phyloP scores from a whole-genome alignment of 352 stramenopile species.

The Pythium sp. region DNA sequence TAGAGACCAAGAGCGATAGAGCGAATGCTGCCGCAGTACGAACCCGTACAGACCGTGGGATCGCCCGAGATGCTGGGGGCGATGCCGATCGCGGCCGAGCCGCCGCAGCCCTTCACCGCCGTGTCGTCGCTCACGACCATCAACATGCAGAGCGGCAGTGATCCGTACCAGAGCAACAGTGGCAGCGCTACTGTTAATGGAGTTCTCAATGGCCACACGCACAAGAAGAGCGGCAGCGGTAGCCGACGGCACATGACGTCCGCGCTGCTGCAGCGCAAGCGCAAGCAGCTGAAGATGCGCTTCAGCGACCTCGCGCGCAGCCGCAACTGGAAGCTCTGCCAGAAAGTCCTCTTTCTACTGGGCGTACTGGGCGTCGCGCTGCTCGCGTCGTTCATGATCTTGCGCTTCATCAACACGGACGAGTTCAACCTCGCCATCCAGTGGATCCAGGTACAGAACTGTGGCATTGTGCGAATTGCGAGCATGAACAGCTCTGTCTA shows the following conservation, averaged over 20 bases:
- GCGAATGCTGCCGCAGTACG: slow-evolving; percentile 17
- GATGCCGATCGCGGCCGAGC: neutral
- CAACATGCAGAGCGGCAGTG: neutral
- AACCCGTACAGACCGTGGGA: slow-evolving; percentile 7
- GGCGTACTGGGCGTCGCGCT: slow-evolving; percentile 11
- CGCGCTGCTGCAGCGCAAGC: slow-evolving; percentile 7
- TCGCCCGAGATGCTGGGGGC: slow-evolving; percentile 6
- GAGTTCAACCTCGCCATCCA: slow-evolving; percentile 22
- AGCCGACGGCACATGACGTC: neutral
- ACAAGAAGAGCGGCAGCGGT: neutral
- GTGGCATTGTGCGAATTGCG: neutral
- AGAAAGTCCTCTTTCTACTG: slow-evolving; percentile 10
- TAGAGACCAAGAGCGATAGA: neutral
- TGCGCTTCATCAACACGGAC: slow-evolving; percentile 16
- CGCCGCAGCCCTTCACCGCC: slow-evolving; percentile 7
- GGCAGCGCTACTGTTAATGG: neutral
- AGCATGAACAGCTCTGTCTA: neutral
- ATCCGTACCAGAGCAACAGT: too few species aligned
- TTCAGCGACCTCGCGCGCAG: slow-evolving; percentile 13
- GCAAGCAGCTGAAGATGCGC: slow-evolving; percentile 3
- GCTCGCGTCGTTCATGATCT: slow-evolving; percentile 14
- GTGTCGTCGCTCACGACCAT: slow-evolving; percentile 18
- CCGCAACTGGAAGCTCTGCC: slow-evolving; percentile 17
- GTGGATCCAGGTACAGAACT: slow-evolving; percentile 23
- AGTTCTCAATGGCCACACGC: neutral